phyloP scores from a whole-genome alignment of 2,329 filamentous ascomycete species.

The Ophiocordyceps camponoti-rufipedis region DNA sequence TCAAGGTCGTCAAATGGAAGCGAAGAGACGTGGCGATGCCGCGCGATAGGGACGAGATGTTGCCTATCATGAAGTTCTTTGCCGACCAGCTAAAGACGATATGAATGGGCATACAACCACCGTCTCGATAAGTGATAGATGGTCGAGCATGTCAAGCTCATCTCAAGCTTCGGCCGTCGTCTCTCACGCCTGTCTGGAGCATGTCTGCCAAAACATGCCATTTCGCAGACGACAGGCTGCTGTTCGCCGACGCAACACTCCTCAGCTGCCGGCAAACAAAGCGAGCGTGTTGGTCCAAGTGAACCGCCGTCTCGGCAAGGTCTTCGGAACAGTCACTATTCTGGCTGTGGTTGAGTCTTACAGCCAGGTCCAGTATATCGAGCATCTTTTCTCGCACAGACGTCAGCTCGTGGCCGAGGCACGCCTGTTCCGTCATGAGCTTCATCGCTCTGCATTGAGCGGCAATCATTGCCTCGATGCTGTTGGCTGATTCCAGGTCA shows the following conservation, averaged over 20 bases:
- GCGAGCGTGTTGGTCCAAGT: slow-evolving; percentile 46
- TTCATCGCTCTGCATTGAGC: slow-evolving; percentile 47
- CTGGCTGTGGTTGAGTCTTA: slow-evolving; percentile 48
- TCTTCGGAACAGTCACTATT: slow-evolving; percentile 26
- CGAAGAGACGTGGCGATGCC: slow-evolving; percentile 67
- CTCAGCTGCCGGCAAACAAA: slow-evolving; percentile 60
- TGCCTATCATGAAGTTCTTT: slow-evolving; percentile 77
- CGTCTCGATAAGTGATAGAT: background rate
- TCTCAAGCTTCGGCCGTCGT: slow-evolving; percentile 5
- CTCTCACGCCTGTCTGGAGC: slow-evolving; percentile 34
- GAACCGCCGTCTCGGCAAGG: slow-evolving; percentile 36
- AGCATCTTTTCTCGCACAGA: slow-evolving; percentile 57
- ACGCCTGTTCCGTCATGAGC: slow-evolving; percentile 46
- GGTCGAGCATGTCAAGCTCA: background rate
- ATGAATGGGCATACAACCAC: slow-evolving; percentile 1
- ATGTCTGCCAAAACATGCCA: slow-evolving; percentile 75
- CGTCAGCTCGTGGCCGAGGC: slow-evolving; percentile 48
- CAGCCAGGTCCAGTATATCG: slow-evolving; percentile 57
- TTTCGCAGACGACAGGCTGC: slow-evolving; percentile 36
- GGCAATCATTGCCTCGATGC: slow-evolving; percentile 66
- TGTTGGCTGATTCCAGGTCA: slow-evolving; percentile 40
- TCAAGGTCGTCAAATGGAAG: slow-evolving; percentile 51
- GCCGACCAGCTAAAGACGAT: slow-evolving; percentile 36
- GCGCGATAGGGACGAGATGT: slow-evolving; percentile 63
- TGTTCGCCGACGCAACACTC: slow-evolving; percentile 56